Percentiles rank a stretch among this genome's conserved stretches.
phyloP scores from a whole-genome alignment of 2,329 filamentous ascomycete genomes.

The Cadophora malorum region DNA sequence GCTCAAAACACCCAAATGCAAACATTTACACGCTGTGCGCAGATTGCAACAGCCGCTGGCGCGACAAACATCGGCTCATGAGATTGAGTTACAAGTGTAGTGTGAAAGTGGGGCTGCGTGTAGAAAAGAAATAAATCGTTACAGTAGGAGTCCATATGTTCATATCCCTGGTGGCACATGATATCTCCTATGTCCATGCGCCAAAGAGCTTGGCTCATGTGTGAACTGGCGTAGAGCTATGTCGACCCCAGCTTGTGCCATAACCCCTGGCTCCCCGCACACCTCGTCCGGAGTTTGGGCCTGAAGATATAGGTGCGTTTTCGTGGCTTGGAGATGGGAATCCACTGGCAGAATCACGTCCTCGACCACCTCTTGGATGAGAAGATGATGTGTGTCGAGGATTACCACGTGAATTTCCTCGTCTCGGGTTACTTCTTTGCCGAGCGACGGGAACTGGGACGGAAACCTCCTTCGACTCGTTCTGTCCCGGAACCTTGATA shows the following conservation, averaged over 20 bases:
- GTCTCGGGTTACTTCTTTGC: conserved; percentile 45
- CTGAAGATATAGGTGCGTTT: conserved; percentile 34
- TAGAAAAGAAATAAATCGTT: conserved; percentile 40
- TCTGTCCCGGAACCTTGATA: conserved; percentile 56
- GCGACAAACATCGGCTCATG: conserved; percentile 43
- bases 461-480: conserved; percentile 49
- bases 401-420: conserved; percentile 38
- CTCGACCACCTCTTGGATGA: conserved; percentile 41
- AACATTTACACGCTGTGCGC: conserved; percentile 42
- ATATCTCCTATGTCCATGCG: conserved; percentile 19
- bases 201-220: conserved; percentile 35
- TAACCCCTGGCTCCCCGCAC: conserved; percentile 39
- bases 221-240: conserved; percentile 42
- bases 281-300: conserved; percentile 35
- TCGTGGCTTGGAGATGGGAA: conserved; percentile 40
- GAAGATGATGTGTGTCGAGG: conserved; percentile 39
- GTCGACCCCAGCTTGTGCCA: conserved; percentile 39
- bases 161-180: conserved; percentile 18
- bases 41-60: conserved; percentile 42
- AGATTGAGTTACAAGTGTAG: conserved; percentile 45
- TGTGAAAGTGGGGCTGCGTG: conserved; percentile 37
- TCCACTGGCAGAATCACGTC: conserved; percentile 40
- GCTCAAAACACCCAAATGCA: conserved; percentile 35
- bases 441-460: conserved; percentile 42
- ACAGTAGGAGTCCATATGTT: conserved; percentile 33